A percentile compares a stretch with the other conserved stretches of the same genome.
phyloP scores from a whole-genome alignment of 768 basidiomycete species.

The Rhizopogon vulgaris region DNA sequence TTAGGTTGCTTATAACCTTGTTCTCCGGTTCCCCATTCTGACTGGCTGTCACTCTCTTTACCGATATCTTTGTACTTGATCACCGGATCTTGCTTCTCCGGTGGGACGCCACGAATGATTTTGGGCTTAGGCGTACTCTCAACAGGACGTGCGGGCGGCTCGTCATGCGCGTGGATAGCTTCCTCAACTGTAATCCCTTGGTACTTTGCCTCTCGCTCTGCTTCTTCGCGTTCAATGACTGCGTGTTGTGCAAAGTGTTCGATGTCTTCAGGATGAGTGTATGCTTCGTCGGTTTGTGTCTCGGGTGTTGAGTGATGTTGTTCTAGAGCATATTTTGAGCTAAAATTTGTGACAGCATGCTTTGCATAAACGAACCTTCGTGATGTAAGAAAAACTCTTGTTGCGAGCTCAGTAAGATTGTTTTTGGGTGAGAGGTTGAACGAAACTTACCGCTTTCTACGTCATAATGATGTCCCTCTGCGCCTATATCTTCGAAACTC shows the following conservation, averaged over 20 bases:
- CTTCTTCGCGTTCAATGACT: constrained; percentile 77
- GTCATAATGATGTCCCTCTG: constrained; percentile 92
- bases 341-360: not conserved
- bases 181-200: constrained; percentile 80
- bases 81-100: constrained; percentile 64
- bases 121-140: constrained; percentile 36
- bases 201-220: constrained; percentile 75
- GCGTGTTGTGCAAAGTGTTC: constrained; percentile 93
- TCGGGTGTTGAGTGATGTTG: constrained; percentile 93
- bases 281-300: constrained; percentile 94
- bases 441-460: constrained; percentile 73
- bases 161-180: constrained; percentile 49
- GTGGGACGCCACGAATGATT: constrained; percentile 51
- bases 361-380: constrained; percentile 57
- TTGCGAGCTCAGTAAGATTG: not conserved
- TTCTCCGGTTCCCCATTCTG: constrained; percentile 68
- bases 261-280: constrained; percentile 87
- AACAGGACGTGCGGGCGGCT: constrained; percentile 16
- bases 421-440: not conserved
- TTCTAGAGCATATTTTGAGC: constrained; percentile 38
- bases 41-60: constrained; percentile 45
- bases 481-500: constrained; percentile 77
- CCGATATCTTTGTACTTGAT: constrained; percentile 53
- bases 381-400: constrained; percentile 94
- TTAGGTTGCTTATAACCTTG: constrained; percentile 70